phyloP scores from a whole-genome alignment of 1,284 basidiomycete genomes.

The Porphyrellus sp. region DNA sequence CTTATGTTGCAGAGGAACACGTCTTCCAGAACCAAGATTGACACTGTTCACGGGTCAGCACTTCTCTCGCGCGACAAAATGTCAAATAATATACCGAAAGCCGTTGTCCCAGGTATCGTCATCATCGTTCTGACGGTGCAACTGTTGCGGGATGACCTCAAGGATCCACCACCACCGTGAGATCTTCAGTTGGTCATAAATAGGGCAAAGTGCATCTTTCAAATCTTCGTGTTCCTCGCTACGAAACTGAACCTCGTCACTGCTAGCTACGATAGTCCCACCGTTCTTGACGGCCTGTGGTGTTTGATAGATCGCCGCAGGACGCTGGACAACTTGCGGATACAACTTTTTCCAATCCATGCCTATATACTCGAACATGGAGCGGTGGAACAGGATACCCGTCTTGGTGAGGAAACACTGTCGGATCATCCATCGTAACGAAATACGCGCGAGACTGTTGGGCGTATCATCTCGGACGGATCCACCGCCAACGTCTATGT shows the following conservation, averaged over 20 bases:
- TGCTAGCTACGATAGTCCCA: constrained; percentile 15
- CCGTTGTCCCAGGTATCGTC: constrained; percentile 35
- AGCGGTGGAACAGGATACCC: constrained; percentile 52
- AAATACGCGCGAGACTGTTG: constrained; percentile 47
- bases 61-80: neutral
- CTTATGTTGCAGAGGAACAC: constrained; percentile 40
- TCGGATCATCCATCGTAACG: constrained; percentile 56
- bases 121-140: constrained; percentile 41
- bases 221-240: constrained; percentile 51
- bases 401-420: constrained; percentile 51
- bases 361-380: constrained; percentile 47
- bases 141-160: constrained; percentile 41
- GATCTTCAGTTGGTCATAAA: constrained; percentile 46
- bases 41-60: constrained; percentile 36
- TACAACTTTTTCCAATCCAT: constrained; percentile 45
- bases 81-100: constrained; percentile 34
- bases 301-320: constrained; percentile 31
- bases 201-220: constrained; percentile 39
- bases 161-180: constrained; percentile 47
- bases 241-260: constrained; percentile 30
- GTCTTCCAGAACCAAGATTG: constrained; percentile 46
- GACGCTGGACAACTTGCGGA: constrained; percentile 40
- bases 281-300: constrained; percentile 21
- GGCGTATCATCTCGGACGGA: constrained; percentile 42
- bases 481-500: constrained; percentile 49